Evolutionary conservation across 495 filamentous ascomycete species (phyloP).

Genomic region (Amphirosellinia nigrospora): DNA sequence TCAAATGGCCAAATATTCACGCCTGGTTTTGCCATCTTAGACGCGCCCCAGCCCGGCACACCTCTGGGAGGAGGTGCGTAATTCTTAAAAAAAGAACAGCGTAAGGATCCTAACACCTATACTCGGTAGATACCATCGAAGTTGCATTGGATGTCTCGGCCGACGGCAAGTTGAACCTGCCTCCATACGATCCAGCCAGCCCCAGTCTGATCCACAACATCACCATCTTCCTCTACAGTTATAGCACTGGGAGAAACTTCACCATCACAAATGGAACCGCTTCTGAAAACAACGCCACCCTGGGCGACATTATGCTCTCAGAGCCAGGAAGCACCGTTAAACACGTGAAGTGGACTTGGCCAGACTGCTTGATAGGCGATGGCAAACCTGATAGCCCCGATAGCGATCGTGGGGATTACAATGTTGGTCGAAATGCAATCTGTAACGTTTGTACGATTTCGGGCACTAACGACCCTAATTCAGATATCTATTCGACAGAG

Average conservation of each 20-base stretch:
- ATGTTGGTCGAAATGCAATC: conserved; percentile 42
- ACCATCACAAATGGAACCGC: conserved; percentile 70
- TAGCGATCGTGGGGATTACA: conserved; percentile 55
- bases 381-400: conserved; percentile 45
- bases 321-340: conserved; percentile 71
- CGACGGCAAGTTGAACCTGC: conserved; percentile 64
- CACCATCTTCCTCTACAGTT: conserved; percentile 69
- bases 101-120: conserved; percentile 15
- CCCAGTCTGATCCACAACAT: conserved; percentile 65
- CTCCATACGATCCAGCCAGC: conserved; percentile 56
- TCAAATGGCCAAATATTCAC: conserved; percentile 68
- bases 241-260: conserved; percentile 65
- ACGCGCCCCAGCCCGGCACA: conserved; percentile 70
- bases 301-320: conserved; percentile 65
- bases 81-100: background rate
- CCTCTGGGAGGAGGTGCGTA: conserved; percentile 67
- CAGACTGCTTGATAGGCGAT: conserved; percentile 66
- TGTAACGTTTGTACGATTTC: background rate
- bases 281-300: conserved; percentile 58
- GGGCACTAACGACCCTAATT: conserved; percentile 17
- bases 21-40: conserved; percentile 66
- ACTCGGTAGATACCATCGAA: conserved; percentile 61
- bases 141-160: conserved; percentile 70
- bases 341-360: conserved; percentile 72
- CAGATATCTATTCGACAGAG: conserved; percentile 72